A percentile compares a stretch with the other conserved stretches of the same genome.
phyloP scores from a whole-genome alignment of 805 yeast species.

The Yarrowia keelungensis region DNA sequence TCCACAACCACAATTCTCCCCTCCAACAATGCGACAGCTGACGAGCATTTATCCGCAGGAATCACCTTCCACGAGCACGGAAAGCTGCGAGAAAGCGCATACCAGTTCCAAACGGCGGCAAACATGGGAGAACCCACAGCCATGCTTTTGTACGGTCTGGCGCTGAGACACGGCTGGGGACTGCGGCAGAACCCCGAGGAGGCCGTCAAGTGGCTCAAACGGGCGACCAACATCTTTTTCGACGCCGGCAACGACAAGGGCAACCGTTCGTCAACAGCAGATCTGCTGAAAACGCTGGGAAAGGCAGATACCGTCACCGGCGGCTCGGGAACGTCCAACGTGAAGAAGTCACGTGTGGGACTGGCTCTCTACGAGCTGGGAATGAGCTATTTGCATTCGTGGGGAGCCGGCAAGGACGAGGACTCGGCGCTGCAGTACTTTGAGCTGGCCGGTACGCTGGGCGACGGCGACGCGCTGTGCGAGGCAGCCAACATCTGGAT shows the following conservation, averaged over 20 bases:
- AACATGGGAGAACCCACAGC: constrained; percentile 68
- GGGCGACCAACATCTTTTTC: constrained; percentile 51
- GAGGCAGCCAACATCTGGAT: constrained; percentile 75
- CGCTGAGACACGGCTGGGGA: constrained; percentile 73
- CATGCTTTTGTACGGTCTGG: constrained; percentile 71
- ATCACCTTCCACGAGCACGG: constrained; percentile 60
- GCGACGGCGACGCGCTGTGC: constrained; percentile 71
- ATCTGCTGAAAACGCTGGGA: constrained; percentile 40
- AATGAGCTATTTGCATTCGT: constrained; percentile 61
- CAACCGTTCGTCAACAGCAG: constrained; percentile 38
- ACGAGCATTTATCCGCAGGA: constrained; percentile 48
- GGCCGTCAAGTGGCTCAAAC: constrained; percentile 66
- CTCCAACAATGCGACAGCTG: constrained; percentile 44
- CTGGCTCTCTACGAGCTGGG: constrained; percentile 67
- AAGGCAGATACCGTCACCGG: constrained; percentile 28
- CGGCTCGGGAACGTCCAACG: constrained; percentile 23
- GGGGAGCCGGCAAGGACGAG: constrained; percentile 64
- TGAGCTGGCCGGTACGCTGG: constrained; percentile 70
- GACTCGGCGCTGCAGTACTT: constrained; percentile 62
- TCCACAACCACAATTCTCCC: constrained; percentile 6
- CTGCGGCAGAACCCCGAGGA: constrained; percentile 61
- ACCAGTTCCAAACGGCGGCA: constrained; percentile 71
- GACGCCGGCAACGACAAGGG: constrained; percentile 46
- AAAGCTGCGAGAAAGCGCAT: constrained; percentile 70
- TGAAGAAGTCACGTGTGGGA: constrained; percentile 46